Conservation (phyloP, 352 stramenopile species). For the Phytophthora europaea region DNA sequence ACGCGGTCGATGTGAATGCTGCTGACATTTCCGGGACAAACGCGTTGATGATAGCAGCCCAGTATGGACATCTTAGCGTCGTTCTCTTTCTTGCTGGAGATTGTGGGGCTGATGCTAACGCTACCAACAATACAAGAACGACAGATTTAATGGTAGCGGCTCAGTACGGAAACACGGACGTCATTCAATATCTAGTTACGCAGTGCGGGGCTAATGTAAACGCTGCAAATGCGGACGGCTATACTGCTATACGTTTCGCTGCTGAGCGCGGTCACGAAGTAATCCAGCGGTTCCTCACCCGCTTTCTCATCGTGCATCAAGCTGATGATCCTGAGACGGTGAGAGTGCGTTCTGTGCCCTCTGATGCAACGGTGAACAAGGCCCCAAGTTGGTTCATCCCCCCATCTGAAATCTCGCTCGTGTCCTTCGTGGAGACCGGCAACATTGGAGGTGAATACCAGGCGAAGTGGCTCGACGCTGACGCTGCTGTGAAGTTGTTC, state of each 20-base stretch:
- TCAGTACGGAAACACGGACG: background rate
- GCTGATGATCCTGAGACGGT: background rate
- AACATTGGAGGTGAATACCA: background rate
- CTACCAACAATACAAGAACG: background rate
- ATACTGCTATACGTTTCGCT: background rate
- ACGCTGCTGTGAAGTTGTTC: conserved; percentile 1
- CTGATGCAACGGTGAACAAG: background rate
- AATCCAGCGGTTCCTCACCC: background rate
- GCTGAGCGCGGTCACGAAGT: background rate
- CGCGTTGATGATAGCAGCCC: background rate
- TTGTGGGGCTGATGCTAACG: conserved; percentile 6
- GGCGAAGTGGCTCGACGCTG: background rate
- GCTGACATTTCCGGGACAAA: background rate
- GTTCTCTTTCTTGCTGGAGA: background rate
- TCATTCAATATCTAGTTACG: background rate
- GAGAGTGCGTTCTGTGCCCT: background rate
- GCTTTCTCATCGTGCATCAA: background rate
- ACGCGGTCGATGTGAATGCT: background rate
- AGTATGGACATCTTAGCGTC: background rate
- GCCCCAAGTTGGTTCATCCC: background rate
- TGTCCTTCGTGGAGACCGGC: conserved; percentile 12
- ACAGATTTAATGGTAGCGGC: conserved; percentile 6
- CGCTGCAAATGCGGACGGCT: background rate
- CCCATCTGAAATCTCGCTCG: too few relatives aligned
- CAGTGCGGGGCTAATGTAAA: background rate